Conservation (phyloP, 768 basidiomycete species). For the Tephrocybe sp. region DNA sequence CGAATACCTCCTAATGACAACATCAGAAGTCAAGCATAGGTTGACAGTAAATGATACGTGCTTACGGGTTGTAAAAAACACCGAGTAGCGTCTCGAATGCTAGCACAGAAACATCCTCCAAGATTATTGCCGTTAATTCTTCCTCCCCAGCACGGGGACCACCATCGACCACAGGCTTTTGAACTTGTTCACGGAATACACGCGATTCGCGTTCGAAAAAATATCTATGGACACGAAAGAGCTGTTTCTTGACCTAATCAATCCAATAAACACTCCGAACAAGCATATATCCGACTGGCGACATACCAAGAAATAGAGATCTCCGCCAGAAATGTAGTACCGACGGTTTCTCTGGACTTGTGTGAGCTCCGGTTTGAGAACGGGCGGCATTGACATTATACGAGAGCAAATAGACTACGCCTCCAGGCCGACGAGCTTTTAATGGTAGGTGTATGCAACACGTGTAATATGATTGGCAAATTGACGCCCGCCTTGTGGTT, state of each 20-base stretch:
- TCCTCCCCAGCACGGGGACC: conserved; percentile 32
- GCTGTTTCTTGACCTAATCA: conserved; percentile 51
- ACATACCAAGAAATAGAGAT: conserved; percentile 53
- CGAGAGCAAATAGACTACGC: background rate
- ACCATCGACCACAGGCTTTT: conserved; percentile 28
- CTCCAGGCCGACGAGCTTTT: background rate
- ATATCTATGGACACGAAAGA: conserved; percentile 59
- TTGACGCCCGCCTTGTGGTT: background rate
- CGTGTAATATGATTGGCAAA: background rate
- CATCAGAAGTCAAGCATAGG: background rate
- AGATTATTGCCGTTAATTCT: conserved; percentile 41
- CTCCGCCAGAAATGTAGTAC: conserved; percentile 56
- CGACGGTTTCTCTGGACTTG: conserved; percentile 27
- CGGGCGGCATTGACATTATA: background rate
- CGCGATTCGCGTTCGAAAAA: conserved; percentile 65
- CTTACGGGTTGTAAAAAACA: conserved; percentile 59
- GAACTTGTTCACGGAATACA: conserved; percentile 40
- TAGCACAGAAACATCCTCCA: conserved; percentile 29
- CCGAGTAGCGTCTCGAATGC: conserved; percentile 51
- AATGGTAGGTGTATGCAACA: background rate
- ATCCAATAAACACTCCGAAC: background rate
- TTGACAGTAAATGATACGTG: background rate
- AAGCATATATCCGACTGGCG: background rate
- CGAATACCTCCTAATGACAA: conserved; percentile 46
- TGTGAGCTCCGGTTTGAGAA: conserved; percentile 15